These are phyloP conservation scores for Leishmania major DNA, from an alignment of 208 protist genomes.

Conservation along the genomic window DNA sequence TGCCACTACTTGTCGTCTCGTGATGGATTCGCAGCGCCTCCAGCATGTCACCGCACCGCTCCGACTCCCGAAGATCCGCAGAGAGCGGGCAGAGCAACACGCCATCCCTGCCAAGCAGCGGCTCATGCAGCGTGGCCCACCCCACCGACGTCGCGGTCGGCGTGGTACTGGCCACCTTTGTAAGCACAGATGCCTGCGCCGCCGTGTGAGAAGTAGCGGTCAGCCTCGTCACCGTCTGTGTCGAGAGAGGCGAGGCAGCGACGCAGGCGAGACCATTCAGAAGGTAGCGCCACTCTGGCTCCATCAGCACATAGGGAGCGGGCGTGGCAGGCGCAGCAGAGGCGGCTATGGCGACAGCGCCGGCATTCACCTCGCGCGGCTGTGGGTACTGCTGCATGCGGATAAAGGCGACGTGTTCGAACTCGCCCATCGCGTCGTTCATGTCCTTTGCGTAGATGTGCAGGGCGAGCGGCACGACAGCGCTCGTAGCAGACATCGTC, in stretches of 20 bases:
- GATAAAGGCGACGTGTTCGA: conserved; percentile 67
- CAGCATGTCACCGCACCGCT: not conserved
- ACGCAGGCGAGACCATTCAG: conserved; percentile 23
- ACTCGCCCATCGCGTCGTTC: conserved; percentile 26
- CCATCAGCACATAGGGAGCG: conserved; percentile 4
- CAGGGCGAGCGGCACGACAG: conserved; percentile 16
- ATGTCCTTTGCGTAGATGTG: conserved; percentile 35
- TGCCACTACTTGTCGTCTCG: not conserved
- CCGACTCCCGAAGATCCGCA: conserved; percentile 26
- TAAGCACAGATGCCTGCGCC: not conserved
- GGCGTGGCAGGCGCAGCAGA: not conserved
- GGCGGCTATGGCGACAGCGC: conserved; percentile 4
- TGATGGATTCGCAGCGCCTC: not conserved
- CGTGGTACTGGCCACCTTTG: not conserved
- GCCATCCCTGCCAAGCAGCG: conserved; percentile 61
- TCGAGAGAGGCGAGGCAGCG: not conserved
- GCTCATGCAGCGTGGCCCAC: conserved; percentile 55
- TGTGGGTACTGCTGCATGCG: conserved; percentile 32
- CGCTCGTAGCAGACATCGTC: not conserved
- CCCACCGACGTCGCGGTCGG: conserved; percentile 20
- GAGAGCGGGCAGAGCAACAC: conserved; percentile 53
- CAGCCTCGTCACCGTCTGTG: not conserved
- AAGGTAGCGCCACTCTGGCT: conserved; percentile 23
- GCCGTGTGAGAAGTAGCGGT: not conserved
- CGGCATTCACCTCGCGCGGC: conserved; percentile 1